phyloP scores from a whole-genome alignment of 1,284 basidiomycete genomes.

The Heterobasidion occidentale region DNA sequence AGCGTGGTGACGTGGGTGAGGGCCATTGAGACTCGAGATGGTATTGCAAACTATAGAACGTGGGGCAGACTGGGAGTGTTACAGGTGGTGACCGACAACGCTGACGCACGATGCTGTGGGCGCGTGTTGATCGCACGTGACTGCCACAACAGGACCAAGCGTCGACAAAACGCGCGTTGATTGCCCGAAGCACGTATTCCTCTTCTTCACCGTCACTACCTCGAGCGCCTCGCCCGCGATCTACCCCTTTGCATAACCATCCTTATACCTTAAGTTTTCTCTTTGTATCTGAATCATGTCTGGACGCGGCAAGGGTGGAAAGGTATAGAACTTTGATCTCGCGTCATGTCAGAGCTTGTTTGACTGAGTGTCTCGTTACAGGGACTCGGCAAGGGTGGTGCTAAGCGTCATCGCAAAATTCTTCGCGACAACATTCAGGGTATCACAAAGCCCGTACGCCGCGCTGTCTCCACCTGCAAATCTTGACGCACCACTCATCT shows the following conservation, averaged over 20 bases:
- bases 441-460: slow-evolving; percentile 42
- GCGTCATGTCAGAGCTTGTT: not conserved
- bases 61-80: too few species aligned
- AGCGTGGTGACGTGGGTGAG: slow-evolving; percentile 55
- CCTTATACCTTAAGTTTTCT: not conserved
- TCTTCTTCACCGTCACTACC: not conserved
- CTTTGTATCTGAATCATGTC: slow-evolving; percentile 22
- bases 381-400: slow-evolving; percentile 61
- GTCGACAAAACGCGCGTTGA: slow-evolving; percentile 7
- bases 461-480: not conserved
- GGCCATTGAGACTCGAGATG: slow-evolving; percentile 31
- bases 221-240: not conserved
- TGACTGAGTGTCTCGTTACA: slow-evolving; percentile 19
- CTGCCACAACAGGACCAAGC: slow-evolving; percentile 6
- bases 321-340: slow-evolving; percentile 15
- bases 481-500: not conserved
- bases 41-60: not conserved
- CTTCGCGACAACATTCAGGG: slow-evolving; percentile 70
- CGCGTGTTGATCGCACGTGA: not conserved
- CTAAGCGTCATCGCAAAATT: slow-evolving; percentile 67
- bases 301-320: slow-evolving; percentile 35
- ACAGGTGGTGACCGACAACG: too few species aligned
- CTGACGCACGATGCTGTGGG: not conserved
- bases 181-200: not conserved
- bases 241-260: not conserved